Evolutionary conservation across 768 basidiomycete genomes (phyloP).

Genomic region (Lactarius hatsudake): DNA sequence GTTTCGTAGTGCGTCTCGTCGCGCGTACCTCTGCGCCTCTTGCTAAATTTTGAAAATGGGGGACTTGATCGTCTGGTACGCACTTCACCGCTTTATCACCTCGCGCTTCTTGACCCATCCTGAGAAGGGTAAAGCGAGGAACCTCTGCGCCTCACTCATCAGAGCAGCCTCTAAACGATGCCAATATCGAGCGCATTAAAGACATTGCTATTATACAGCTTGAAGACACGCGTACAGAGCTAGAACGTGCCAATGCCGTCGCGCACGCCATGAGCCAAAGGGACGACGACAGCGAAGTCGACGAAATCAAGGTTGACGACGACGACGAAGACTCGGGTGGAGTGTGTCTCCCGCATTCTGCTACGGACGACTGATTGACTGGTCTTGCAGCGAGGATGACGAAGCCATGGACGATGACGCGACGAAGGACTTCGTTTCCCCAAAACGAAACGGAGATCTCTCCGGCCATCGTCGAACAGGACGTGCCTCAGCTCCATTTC

Average conservation of each 20-base stretch:
- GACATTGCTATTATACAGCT: conserved; percentile 82
- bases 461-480: conserved; percentile 94
- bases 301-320: conserved; percentile 42
- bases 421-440: conserved; percentile 37
- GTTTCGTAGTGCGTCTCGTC: too few species aligned
- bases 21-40: neutral
- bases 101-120: too few species aligned
- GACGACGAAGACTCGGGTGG: conserved; percentile 67
- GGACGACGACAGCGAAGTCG: conserved; percentile 62
- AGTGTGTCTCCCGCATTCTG: conserved; percentile 39
- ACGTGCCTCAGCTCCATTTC: conserved; percentile 92
- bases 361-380: conserved; percentile 36
- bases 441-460: conserved; percentile 50
- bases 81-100: neutral
- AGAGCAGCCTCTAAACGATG: conserved; percentile 87
- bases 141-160: conserved; percentile 30
- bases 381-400: conserved; percentile 41
- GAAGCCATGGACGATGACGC: conserved; percentile 60
- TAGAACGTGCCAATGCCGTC: conserved; percentile 77
- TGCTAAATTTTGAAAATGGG: neutral
- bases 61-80: too few species aligned
- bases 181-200: conserved; percentile 87
- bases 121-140: too few species aligned
- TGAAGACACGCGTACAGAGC: conserved; percentile 84
- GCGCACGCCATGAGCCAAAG: conserved; percentile 68